Base-by-base conservation (phyloP, 1,284 basidiomycete species). In the Rhodotorula sp. region DNA sequence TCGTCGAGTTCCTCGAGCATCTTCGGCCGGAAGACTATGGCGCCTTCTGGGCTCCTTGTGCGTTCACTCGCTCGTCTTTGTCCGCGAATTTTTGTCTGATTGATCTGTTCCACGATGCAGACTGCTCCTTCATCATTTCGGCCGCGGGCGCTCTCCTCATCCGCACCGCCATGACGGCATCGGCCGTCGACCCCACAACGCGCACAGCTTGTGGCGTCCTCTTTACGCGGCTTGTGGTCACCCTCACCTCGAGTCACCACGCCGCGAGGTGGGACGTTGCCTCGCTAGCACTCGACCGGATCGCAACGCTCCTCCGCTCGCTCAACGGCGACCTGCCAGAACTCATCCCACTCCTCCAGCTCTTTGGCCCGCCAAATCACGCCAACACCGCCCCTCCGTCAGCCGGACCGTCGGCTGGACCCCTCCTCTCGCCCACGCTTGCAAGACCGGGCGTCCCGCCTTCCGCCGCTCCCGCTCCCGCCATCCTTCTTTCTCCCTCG, bases 1-100 rank as follows among this genome's bases (percentile, higher is more conserved):
- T 77, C 7, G 71, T 78, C n/a, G 60, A 68, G 12, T 70, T 78
- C 50, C 64, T 79, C 1, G 58, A 69, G 41, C 55, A 54, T 12
- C 61, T 80, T 2, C 66, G 53, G 4, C 25, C 55, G 1, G 61
- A 50, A 1, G 78, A 79, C 25, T 66, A 70, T 9, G 64, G 58
- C 14, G 53, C 65, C 25, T 80, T 77, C 61, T 80, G 80, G 80
- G 73, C 77, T 63, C 78, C 79, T 14, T 80, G 80, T 80, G 25
- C 66, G 79, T 74, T 2, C 0, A 9, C 23, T n/a, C 13, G 2
- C 17, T 52, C 27, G 2, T 41, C 23, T 23, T 41, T 5, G 2
- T 23, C 10, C 1, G 14, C 19, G 2, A 14, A 4, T 3, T 12
- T 17, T 4, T 7, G 21, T 25, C 17, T 8, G 13, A 42, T 4